phyloP scores from a whole-genome alignment of 2,329 filamentous ascomycete species.

The Neofusicoccum ribis region DNA sequence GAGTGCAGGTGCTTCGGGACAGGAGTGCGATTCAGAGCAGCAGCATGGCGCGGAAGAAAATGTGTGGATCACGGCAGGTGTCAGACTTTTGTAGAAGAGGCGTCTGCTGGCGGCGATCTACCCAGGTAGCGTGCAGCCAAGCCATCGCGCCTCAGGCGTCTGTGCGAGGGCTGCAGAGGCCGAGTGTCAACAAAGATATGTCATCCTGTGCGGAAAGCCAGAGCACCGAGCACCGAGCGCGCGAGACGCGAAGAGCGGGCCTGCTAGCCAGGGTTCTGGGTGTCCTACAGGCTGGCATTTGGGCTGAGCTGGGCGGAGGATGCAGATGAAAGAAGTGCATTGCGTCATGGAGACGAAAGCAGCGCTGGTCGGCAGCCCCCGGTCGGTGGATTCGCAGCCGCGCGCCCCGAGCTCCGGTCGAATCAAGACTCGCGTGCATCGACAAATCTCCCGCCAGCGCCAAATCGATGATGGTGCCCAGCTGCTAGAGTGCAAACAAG shows the following conservation, averaged over 20 bases:
- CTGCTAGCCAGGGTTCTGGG: neutral
- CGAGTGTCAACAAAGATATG: neutral
- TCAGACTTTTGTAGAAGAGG: neutral
- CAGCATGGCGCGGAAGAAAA: neutral
- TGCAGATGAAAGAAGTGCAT: neutral
- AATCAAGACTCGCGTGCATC: neutral
- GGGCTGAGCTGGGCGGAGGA: neutral
- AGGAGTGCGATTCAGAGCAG: neutral
- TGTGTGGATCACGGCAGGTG: neutral
- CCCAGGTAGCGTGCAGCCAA: neutral
- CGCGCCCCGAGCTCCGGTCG: neutral
- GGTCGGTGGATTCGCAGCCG: neutral
- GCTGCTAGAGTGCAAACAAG: constrained; percentile 1
- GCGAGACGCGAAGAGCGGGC: neutral
- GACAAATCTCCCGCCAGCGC: neutral
- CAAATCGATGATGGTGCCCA: constrained; percentile 6
- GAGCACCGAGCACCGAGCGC: constrained; percentile 1
- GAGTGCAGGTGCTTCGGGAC: neutral
- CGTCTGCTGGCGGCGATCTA: neutral
- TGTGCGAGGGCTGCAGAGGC: neutral
- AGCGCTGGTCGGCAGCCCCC: neutral
- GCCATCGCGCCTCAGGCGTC: neutral
- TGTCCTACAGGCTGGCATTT: neutral
- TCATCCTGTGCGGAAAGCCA: neutral
- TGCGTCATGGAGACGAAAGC: constrained; percentile 10